Conservation (phyloP, 1,139 yeast genomes). For the Blastobotrys aristatus region DNA sequence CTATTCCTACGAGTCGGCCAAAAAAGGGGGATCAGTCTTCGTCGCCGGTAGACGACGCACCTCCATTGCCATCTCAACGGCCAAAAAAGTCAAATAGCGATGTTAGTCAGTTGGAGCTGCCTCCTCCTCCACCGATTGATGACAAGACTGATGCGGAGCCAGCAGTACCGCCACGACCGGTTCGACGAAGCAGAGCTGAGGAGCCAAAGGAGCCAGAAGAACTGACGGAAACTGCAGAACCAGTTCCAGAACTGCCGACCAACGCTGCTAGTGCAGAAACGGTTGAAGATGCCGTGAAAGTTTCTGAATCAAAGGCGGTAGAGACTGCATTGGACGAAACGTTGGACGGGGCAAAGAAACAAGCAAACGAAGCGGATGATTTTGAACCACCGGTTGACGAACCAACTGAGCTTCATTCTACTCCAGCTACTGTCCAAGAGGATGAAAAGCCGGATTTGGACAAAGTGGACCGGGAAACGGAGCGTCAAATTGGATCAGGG, state of each 20-base stretch:
- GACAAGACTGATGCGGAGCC: not conserved
- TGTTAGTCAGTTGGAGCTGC: not conserved
- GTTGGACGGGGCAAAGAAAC: constrained; percentile 4
- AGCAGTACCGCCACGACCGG: constrained; percentile 1
- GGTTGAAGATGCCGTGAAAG: not conserved
- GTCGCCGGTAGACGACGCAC: too few species aligned
- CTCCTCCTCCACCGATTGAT: not conserved
- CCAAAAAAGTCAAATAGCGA: not conserved
- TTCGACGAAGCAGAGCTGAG: not conserved
- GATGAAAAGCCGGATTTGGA: not conserved
- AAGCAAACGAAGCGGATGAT: not conserved
- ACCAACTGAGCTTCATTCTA: not conserved
- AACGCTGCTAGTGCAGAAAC: constrained; percentile 5
- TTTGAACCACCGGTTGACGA: not conserved
- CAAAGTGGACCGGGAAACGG: not conserved
- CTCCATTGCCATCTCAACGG: too few species aligned
- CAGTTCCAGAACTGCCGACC: not conserved
- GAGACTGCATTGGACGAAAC: constrained; percentile 4
- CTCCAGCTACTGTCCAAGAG: not conserved
- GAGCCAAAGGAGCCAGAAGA: too few species aligned
- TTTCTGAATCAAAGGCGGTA: constrained; percentile 1
- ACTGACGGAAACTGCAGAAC: not conserved
- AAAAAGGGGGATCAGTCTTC: not conserved
- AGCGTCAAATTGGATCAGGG: not conserved
- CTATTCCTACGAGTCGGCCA: not conserved